phyloP scores from a whole-genome alignment of 805 yeast species.

The Hanseniaspora occidentalis region DNA sequence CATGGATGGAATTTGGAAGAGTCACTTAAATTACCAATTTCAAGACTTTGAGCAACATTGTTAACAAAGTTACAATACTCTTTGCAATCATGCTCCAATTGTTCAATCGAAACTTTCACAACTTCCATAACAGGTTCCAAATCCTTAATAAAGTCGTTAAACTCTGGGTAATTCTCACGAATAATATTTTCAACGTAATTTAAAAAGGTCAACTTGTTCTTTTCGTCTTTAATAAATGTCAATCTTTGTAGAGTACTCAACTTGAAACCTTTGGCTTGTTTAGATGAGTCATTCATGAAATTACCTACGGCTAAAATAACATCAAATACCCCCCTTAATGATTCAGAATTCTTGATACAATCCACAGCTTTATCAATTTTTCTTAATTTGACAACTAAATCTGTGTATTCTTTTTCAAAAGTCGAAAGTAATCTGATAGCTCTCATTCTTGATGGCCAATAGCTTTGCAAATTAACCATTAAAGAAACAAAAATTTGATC shows the following conservation, averaged over 20 bases:
- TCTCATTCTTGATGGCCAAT: constrained; percentile 88
- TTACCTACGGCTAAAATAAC: constrained; percentile 87
- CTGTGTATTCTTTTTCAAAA: constrained; percentile 69
- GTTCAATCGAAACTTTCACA: constrained; percentile 72
- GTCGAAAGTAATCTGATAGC: constrained; percentile 60
- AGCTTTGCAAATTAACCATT: constrained; percentile 70
- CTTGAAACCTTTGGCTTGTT: constrained; percentile 89
- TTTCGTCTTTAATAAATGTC: constrained; percentile 80
- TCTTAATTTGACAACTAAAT: constrained; percentile 53
- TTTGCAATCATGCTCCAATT: constrained; percentile 58
- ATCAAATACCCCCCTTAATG: constrained; percentile 61
- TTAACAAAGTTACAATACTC: constrained; percentile 47
- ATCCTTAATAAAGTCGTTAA: constrained; percentile 65
- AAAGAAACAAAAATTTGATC: constrained; percentile 77
- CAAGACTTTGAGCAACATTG: constrained; percentile 62
- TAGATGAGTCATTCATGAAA: constrained; percentile 87
- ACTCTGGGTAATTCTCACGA: constrained; percentile 73
- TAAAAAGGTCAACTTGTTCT: constrained; percentile 75
- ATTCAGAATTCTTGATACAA: constrained; percentile 50
- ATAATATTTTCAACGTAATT: constrained; percentile 86
- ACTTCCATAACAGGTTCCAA: constrained; percentile 43
- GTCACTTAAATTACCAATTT: constrained; percentile 78
- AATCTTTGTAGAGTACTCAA: constrained; percentile 81
- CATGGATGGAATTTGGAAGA: constrained; percentile 68
- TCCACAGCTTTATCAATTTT: constrained; percentile 63